Percentiles rank a stretch among this genome's conserved stretches.
These are phyloP conservation scores for Cryptococcus sp. DNA, from an alignment of 1,284 basidiomycete species.

Conservation along the genomic window DNA sequence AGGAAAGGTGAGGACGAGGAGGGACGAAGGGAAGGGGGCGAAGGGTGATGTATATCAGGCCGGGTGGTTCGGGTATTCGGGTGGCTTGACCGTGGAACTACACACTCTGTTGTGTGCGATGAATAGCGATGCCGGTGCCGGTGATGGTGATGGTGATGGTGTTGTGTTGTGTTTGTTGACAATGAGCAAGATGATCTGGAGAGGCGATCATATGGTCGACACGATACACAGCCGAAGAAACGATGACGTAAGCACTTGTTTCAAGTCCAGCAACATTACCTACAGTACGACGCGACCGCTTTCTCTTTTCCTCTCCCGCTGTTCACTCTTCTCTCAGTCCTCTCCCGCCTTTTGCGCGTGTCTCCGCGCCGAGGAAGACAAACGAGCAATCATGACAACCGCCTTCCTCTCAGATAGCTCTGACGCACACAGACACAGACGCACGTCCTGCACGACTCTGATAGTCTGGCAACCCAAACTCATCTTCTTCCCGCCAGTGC, in stretches of 20 bases:
- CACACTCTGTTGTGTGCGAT: too few species aligned
- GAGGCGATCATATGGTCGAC: too few species aligned
- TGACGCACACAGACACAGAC: not conserved
- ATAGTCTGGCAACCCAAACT: slow-evolving; percentile 12
- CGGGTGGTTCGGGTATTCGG: too few species aligned
- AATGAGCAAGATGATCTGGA: too few species aligned
- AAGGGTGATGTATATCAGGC: too few species aligned
- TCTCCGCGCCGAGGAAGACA: not conserved
- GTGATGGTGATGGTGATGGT: too few species aligned
- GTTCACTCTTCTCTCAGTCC: not conserved
- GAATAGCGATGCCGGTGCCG: too few species aligned
- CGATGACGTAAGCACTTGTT: slow-evolving; percentile 1
- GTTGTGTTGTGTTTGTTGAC: too few species aligned
- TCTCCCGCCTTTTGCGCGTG: not conserved
- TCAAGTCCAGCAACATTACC: not conserved
- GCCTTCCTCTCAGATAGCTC: too few species aligned
- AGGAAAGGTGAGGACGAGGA: too few species aligned
- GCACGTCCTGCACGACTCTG: not conserved
- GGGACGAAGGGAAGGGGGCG: too few species aligned
- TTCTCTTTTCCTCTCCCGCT: not conserved
- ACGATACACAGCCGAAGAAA: not conserved
- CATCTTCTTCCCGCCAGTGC: slow-evolving; percentile 15
- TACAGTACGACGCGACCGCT: not conserved
- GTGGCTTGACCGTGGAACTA: too few species aligned
- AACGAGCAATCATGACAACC: not conserved